Base-by-base conservation (phyloP, 2,329 filamentous ascomycete genomes). In the Dothistroma pini region DNA sequence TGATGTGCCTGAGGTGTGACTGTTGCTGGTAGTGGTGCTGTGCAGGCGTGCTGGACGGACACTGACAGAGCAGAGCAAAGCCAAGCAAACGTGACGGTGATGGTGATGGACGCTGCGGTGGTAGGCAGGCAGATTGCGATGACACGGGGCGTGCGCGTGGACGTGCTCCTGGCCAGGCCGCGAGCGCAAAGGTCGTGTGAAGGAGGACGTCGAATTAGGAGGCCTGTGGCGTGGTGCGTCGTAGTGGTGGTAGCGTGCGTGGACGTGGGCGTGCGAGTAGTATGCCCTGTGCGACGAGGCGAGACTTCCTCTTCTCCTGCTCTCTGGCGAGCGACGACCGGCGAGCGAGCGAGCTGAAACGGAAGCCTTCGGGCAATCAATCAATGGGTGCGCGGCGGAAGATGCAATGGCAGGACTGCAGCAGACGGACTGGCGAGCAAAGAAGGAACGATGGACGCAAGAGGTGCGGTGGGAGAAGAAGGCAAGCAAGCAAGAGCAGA, bases 311-410 rank as follows among this genome's bases (percentile, higher is more conserved):
- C 38, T 44, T 44, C 38, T 44, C 38, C 19, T n/a, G 8, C n/a
- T 50, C 48, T 50, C 4, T n/a, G 21, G 29, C 48, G 21, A 35
- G 50, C 50, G 50, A 35, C 50, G 50, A 53, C 50, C 50, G 50
- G 50, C 50, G 50, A 53, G 50, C 50, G 6, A 29, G 50, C 50
- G 50, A 53, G 50, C 50, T 25, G 31, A 22, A 32, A 25, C 31
- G 25, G 22, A 11, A 29, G 48, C 48, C n/a, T n/a, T n/a, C n/a
- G 25, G 48, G 29, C 8, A 35, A 32, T 25, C 50, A 35, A 35
- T 44, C 50, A 35, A 53, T 53, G 31, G 50, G n/a, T 53, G 50
- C 48, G 48, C 29, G 50, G 31, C 50, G 50, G 34, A 53, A 53
- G 50, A 53, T 53, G 50, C 50, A 29, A 29, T 29, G 25, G 25